Conservation (phyloP, 1,284 basidiomycete genomes). For the Polyporus tsugae region DNA sequence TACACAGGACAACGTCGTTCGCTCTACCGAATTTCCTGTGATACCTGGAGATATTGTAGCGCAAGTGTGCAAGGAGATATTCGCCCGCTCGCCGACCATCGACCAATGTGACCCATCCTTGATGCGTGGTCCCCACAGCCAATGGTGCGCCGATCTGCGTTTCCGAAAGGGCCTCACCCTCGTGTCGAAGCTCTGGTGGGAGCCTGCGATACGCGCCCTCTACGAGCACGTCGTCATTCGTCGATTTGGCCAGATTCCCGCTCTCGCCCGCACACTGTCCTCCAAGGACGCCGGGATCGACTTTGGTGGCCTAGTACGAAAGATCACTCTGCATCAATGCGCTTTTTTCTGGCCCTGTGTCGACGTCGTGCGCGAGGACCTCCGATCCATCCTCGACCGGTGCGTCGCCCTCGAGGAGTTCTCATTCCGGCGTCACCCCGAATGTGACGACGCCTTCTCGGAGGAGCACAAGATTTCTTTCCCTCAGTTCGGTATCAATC, state of each 20-base stretch:
- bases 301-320: not conserved
- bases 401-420: not conserved
- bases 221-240: constrained; percentile 5
- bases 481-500: not conserved
- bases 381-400: not conserved
- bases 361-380: not conserved
- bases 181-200: not conserved
- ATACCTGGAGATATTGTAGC: not conserved
- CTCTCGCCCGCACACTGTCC: not conserved
- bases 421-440: not conserved
- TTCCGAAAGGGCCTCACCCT: not conserved
- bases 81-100: not conserved
- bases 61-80: constrained; percentile 1
- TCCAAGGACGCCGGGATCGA: not conserved
- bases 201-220: not conserved
- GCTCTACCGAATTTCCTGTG: not conserved
- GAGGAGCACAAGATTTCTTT: not conserved
- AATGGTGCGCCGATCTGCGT: not conserved
- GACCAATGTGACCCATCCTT: not conserved
- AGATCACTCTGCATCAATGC: not conserved
- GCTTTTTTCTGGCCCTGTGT: not conserved
- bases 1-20: not conserved
- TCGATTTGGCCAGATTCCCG: not conserved
- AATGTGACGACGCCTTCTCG: not conserved
- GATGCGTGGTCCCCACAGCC: not conserved